Evolutionary conservation across 257 asterid genomes (phyloP).

Genomic region (Jacaranda mimosifolia): DNA sequence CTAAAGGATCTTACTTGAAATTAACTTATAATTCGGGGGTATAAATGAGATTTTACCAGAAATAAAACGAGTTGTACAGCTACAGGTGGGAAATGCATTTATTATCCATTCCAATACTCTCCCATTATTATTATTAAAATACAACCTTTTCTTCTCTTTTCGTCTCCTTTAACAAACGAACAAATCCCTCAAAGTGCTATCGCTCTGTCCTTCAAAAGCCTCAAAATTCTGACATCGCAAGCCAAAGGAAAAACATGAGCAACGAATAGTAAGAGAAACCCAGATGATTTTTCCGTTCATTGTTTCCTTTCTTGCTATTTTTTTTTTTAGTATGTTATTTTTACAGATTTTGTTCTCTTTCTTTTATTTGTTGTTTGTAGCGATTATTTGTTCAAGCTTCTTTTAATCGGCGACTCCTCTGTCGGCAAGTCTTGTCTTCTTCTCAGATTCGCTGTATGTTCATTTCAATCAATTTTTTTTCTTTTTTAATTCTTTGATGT

Average conservation of each 20-base stretch:
- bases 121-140: not conserved
- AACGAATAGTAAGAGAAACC: slow-evolving; percentile 45
- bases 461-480: not conserved
- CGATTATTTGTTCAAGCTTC: slow-evolving; percentile 56
- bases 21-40: not conserved
- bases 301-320: not conserved
- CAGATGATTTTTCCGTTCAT: not conserved
- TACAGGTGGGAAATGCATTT: slow-evolving; percentile 3
- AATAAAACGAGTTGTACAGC: not conserved
- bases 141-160: not conserved
- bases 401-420: slow-evolving; percentile 51
- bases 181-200: not conserved
- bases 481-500: not conserved
- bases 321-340: not conserved
- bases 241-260: slow-evolving; percentile 37
- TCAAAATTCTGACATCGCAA: not conserved
- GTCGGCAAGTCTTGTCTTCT: slow-evolving; percentile 59
- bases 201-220: not conserved
- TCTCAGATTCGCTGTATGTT: slow-evolving; percentile 53
- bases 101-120: not conserved
- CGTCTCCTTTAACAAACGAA: not conserved
- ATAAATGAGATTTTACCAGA: not conserved
- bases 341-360: not conserved
- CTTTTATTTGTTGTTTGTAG: slow-evolving; percentile 24
- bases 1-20: not conserved